Percentiles rank a stretch among this genome's conserved stretches.
Evolutionary conservation across 228 moss, liverwort and hornwort genomes (phyloP).

Genomic region (Sphagnum fallax): DNA sequence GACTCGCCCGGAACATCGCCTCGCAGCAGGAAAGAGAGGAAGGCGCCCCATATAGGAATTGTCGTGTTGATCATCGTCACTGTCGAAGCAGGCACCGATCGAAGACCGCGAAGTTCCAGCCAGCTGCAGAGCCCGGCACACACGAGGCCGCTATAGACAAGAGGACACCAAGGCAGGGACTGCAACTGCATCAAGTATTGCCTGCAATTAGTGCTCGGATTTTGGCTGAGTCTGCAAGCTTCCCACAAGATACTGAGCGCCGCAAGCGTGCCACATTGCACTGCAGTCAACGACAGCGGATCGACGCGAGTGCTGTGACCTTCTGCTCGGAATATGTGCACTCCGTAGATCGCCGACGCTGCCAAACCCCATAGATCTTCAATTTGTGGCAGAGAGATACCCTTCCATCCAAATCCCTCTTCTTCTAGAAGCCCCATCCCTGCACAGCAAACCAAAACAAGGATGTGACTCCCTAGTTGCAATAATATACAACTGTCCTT

Average conservation of each 20-base stretch:
- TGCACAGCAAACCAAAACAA: slow-evolving; percentile 7
- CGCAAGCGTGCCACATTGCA: slow-evolving; percentile 68
- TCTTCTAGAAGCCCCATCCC: slow-evolving; percentile 89
- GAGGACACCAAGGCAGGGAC: slow-evolving; percentile 69
- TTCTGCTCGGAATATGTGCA: slow-evolving; percentile 82
- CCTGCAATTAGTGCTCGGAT: slow-evolving; percentile 18
- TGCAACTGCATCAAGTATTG: slow-evolving; percentile 40
- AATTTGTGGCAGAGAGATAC: slow-evolving; percentile 61
- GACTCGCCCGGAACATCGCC: slow-evolving; percentile 51
- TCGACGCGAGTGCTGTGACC: slow-evolving; percentile 41
- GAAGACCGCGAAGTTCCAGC: slow-evolving; percentile 77
- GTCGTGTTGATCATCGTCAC: slow-evolving; percentile 82
- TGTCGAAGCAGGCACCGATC: slow-evolving; percentile 70
- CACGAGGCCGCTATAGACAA: slow-evolving; percentile 67
- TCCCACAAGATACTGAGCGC: slow-evolving; percentile 65
- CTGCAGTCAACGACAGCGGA: slow-evolving; percentile 60
- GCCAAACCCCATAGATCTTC: slow-evolving; percentile 74
- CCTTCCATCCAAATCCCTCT: slow-evolving; percentile 81
- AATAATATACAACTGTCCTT: background rate
- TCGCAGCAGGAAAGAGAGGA: slow-evolving; percentile 50
- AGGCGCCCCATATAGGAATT: slow-evolving; percentile 86
- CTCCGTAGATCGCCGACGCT: slow-evolving; percentile 54
- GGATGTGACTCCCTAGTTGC: background rate
- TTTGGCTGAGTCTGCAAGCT: slow-evolving; percentile 22
- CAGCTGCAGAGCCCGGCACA: slow-evolving; percentile 74